A percentile compares a stretch with the other conserved stretches of the same genome.
These are phyloP conservation scores for Mycena maculata DNA, from an alignment of 768 basidiomycete genomes.

Conservation along the genomic window DNA sequence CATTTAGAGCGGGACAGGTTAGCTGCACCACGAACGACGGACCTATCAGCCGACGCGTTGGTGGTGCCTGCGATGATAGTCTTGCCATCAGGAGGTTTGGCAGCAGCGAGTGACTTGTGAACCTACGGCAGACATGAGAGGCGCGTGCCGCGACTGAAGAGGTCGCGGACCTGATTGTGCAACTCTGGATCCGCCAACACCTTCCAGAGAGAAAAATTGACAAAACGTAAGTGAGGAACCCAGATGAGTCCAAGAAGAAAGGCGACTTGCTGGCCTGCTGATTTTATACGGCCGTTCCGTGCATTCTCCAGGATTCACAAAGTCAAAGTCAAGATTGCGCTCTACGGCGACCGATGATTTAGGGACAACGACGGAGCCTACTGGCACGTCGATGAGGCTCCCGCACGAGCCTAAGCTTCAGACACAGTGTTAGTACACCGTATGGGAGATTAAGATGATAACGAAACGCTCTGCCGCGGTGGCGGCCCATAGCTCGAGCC, in stretches of 20 bases:
- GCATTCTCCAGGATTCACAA: conserved; percentile 56
- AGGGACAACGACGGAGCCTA: conserved; percentile 83
- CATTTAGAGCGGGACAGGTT: conserved; percentile 6
- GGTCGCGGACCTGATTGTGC: conserved; percentile 59
- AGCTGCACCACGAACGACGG: conserved; percentile 21
- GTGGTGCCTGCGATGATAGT: conserved; percentile 56
- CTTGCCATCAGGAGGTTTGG: conserved; percentile 54
- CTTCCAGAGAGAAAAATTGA: conserved; percentile 45
- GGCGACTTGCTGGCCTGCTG: conserved; percentile 67
- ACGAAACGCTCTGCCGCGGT: conserved; percentile 17
- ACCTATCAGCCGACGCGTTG: conserved; percentile 90
- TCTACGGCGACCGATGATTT: conserved; percentile 73
- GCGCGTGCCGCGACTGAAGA: background rate
- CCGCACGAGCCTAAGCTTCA: conserved; percentile 86
- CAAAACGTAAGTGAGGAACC: background rate
- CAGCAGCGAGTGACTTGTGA: conserved; percentile 54
- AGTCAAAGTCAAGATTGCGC: conserved; percentile 84
- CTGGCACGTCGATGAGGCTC: conserved; percentile 71
- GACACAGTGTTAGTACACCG: conserved; percentile 12
- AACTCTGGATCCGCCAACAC: conserved; percentile 69
- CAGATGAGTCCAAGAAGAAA: conserved; percentile 24
- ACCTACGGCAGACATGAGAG: conserved; percentile 51
- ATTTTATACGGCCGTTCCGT: conserved; percentile 69
- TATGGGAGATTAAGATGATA: conserved; percentile 15
- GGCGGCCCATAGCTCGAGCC: background rate